Percentiles rank a stretch among this genome's conserved stretches.
phyloP scores from a whole-genome alignment of 768 basidiomycete genomes.

The Termitomyces sp. region DNA sequence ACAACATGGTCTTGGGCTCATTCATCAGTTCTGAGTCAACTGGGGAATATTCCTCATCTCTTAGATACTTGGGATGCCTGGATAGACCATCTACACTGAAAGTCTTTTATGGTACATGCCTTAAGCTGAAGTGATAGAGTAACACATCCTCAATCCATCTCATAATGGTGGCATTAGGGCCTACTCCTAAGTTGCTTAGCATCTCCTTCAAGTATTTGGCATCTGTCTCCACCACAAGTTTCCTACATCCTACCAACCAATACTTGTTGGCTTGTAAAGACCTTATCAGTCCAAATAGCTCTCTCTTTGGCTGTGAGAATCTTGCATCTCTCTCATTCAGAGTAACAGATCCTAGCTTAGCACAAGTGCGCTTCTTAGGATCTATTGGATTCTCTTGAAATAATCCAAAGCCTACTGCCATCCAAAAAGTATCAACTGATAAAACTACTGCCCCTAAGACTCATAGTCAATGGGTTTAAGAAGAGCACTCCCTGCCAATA shows the following conservation, averaged over 20 bases:
- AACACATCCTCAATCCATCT: neutral
- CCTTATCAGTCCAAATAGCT: neutral
- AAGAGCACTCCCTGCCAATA: neutral
- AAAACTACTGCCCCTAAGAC: neutral
- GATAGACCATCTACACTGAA: neutral
- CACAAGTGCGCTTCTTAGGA: neutral
- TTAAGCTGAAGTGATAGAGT: neutral
- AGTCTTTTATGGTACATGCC: neutral
- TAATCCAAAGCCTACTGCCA: neutral
- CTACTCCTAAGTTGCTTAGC: neutral
- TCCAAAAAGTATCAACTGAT: neutral
- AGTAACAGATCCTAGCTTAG: neutral
- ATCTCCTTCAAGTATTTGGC: neutral
- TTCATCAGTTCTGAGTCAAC: neutral
- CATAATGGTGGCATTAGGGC: neutral
- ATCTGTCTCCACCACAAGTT: neutral
- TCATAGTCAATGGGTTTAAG: neutral
- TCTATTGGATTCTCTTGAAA: neutral
- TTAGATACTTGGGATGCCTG: neutral
- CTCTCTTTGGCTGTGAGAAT: neutral
- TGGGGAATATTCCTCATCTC: neutral
- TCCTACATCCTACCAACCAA: neutral
- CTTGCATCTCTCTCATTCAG: neutral
- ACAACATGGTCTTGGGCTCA: neutral
- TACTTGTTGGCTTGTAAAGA: too few relatives aligned